Base-by-base conservation (phyloP, 305 asterid species). In the Plantago lanceolata region DNA sequence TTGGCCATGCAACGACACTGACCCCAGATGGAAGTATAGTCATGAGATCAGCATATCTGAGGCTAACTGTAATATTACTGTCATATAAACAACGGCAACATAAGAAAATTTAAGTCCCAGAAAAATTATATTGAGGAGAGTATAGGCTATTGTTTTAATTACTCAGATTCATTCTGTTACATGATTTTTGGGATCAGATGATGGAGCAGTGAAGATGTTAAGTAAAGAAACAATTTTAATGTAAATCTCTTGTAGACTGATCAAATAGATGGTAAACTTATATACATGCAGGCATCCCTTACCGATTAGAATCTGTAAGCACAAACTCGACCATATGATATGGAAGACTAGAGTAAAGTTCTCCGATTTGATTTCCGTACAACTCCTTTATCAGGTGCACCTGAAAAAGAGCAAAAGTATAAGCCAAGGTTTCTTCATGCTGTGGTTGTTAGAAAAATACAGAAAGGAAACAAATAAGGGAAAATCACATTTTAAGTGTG, bases 311-410 rank as follows among this genome's bases (percentile, higher is more conserved):
- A 75, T 90, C 88, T 53, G 85, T 73, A 64, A 94, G 79, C 64
- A 76, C 86, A 75, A 94, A 90, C 66, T 90, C 96, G 59, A 85
- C 70, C 95, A 86, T 79, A 71, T 90, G 90, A 72, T 83, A 86
- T 28, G 95, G 94, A 77, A 90, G 97, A 74, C 96, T 94, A 67
- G 83, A 90, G 77, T 94, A 94, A 45, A 94, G 89, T 71, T 90
- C 94, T 53, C 81, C 83, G 26, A 88, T 84, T 80, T 94, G 97
- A 83, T 94, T 88, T 70, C 99, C 99, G 66, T 88, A 90, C 81
- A 94, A 73, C 76, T 90, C 99, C 79, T 94, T 88, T 59, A 88
- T 72, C 65, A 94, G 94, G 54, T 95, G 97, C 68, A 94, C 90
- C 97, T 94, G 85, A 65, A 69, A 79, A 68, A 66, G 19, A 77